Base-by-base conservation (phyloP, 2,329 filamentous ascomycete species). In the Cordyceps cicadae region DNA sequence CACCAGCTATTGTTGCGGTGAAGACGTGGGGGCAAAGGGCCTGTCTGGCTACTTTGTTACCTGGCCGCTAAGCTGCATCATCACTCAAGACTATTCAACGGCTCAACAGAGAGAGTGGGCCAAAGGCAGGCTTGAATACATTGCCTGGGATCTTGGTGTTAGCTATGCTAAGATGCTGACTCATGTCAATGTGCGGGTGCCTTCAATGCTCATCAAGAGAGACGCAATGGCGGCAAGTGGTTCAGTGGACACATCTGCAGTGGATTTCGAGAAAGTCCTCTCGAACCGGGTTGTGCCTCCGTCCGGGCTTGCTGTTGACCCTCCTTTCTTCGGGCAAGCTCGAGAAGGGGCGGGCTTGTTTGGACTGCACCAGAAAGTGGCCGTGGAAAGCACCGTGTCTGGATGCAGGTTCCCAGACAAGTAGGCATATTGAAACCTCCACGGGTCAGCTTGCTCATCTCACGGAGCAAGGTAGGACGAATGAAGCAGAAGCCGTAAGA, bases 201-300 rank as follows among this genome's bases (percentile, higher is more conserved):
- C 84, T 2, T 85, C 82, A 0, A 86, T 86, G 83, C 75, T 85
- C 63, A 85, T 87, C 68, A 77, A 76, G 32, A 73, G 78, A 41
- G 82, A 85, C 66, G 75, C 75, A 5, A 69, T 82, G 11, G 75
- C 81, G 72, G 74, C 76, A 2, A 73, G 51, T 6, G 61, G 56
- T 26, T 59, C 50, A 8, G 56, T 54, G 24, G 61, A 62, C 29
- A 62, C 52, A 5, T 60, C 56, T n/a, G 46, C 56, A 19, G 50
- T 56, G 55, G 74, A 79, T 66, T 77, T 79, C 62, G 73, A 77
- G 65, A 78, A 76, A 69, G 66, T 79, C 34, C 67, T 79, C n/a
- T 76, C 77, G 3, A 72, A 74, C 19, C 73, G 61, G 17, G 49
- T 59, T 21, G 57, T 62, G 5, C 55, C 61, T 8, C 52, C 56